A percentile compares a stretch with the other conserved stretches of the same genome.
Evolutionary conservation across 176 grass and related monocot species (phyloP).

Genomic region (Coix lacrymajobi): DNA sequence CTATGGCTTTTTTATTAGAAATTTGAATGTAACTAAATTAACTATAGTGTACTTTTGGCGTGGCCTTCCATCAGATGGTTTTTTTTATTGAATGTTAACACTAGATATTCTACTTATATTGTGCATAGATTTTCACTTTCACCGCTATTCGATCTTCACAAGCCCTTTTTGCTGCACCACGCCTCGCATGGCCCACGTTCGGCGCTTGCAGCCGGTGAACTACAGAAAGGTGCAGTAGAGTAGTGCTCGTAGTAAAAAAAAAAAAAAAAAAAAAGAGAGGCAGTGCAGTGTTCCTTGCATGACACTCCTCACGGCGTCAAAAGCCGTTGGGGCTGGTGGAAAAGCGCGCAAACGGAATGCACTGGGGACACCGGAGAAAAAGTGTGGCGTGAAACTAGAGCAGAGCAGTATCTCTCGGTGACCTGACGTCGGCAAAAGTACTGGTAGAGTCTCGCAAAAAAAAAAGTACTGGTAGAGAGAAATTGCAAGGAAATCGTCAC

Average conservation of each 20-base stretch:
- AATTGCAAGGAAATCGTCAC: background rate
- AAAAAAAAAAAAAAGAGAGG: background rate
- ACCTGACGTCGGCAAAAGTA: background rate
- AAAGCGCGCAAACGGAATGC: background rate
- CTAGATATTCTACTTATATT: background rate
- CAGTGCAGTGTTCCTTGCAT: background rate
- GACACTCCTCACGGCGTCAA: background rate
- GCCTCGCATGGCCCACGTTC: background rate
- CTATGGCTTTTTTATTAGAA: background rate
- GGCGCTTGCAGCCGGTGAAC: background rate
- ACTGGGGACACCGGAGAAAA: background rate
- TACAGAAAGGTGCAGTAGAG: background rate
- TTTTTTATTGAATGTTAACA: background rate
- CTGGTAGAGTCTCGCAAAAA: too few species aligned
- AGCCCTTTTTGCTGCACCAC: background rate
- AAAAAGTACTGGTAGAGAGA: background rate
- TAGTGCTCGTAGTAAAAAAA: background rate
- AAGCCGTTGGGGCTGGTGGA: background rate
- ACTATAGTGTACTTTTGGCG: too few species aligned
- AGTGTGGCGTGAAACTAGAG: background rate
- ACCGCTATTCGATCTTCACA: background rate
- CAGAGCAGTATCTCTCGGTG: background rate
- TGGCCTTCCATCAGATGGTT: background rate
- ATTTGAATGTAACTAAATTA: background rate
- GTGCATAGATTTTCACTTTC: background rate